Percentiles rank a stretch among this genome's conserved stretches.
phyloP scores from a whole-genome alignment of 306 rosid genomes.

The Malus sieversii region DNA sequence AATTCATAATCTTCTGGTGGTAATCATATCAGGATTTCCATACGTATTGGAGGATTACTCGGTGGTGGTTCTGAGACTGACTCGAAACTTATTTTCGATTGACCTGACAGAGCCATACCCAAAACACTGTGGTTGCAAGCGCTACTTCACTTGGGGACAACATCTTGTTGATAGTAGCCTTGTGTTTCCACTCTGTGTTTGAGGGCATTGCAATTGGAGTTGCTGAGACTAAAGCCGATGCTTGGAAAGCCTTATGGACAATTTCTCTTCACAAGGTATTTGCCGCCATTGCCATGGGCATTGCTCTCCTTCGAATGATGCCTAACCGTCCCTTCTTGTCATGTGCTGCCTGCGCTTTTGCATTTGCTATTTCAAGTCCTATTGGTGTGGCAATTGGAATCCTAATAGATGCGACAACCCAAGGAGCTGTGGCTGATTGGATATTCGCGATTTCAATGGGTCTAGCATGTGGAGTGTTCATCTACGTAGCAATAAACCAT shows the following conservation, averaged over 20 bases:
- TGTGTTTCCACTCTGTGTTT: conserved; percentile 79
- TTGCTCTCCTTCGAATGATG: conserved; percentile 76
- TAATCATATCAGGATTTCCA: neutral
- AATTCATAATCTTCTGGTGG: neutral
- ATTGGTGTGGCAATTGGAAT: conserved; percentile 71
- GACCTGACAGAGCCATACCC: conserved; percentile 29
- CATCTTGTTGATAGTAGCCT: conserved; percentile 56
- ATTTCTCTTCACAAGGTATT: conserved; percentile 71
- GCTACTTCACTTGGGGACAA: conserved; percentile 58
- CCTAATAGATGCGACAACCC: conserved; percentile 57
- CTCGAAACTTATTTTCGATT: neutral
- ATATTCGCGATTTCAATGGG: conserved; percentile 76
- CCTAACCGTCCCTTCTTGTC: conserved; percentile 58
- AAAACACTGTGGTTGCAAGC: conserved; percentile 24
- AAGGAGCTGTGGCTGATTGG: conserved; percentile 65
- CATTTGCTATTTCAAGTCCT: conserved; percentile 77
- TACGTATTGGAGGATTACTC: neutral
- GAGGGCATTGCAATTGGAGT: conserved; percentile 87
- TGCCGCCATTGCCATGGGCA: conserved; percentile 87
- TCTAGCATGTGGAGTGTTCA: conserved; percentile 62
- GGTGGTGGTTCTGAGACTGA: neutral
- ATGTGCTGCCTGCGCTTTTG: conserved; percentile 54
- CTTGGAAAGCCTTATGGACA: conserved; percentile 93
- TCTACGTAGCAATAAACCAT: too few species aligned
- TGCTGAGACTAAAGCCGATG: conserved; percentile 51